Evolutionary conservation across 1,284 basidiomycete species (phyloP), one percentile per base, ranked within the genome.

Genomic region (Xerocomus nothofagi): DNA sequence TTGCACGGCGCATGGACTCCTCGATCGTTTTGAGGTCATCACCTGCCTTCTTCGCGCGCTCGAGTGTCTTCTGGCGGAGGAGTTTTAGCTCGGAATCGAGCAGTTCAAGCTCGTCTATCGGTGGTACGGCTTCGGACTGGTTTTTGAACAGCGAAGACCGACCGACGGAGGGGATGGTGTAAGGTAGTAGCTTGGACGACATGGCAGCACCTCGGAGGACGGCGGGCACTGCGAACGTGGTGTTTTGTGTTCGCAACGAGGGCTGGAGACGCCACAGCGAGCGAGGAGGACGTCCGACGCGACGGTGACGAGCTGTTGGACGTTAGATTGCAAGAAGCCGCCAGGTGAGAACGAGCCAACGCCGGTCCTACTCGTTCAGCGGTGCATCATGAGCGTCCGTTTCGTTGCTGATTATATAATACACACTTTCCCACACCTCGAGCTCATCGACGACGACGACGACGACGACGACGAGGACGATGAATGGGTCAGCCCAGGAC

Each of bases 21-120:
- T 84, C 81, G 55, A 86, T 81, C 54, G 76, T 76, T 62, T 75
- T 77, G 57, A 87, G 69, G 73, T 90, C 87, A 60, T 85, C 80
- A 29, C 75, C 78, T 0, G 83, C 84, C 71, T 86, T 87, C 73
- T 77, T 82, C 39, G 75, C 78, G 54, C 84, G 76, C 57, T 82
- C 82, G 34, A 81, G 59, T 4, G 78, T 76, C 59, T 73, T 74
- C 54, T 78, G 71, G 57, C 77, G 78, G 51, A 85, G 71, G 38
- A 73, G 59, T 52, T 69, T 71, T 39, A 93, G 76, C 60, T 88
- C 82, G 21, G 72, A 60, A 24, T 83, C 78, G 12, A 91, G 76
- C 24, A 68, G 58, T 53, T 88, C 82, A 43, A 93, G 81, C 41
- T 91, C 89, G 49, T 86, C 81, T 20, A 82, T 78, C 11, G 78